Conservation (phyloP, 495 filamentous ascomycete species). For the Annulohypoxylon maeteangense region DNA sequence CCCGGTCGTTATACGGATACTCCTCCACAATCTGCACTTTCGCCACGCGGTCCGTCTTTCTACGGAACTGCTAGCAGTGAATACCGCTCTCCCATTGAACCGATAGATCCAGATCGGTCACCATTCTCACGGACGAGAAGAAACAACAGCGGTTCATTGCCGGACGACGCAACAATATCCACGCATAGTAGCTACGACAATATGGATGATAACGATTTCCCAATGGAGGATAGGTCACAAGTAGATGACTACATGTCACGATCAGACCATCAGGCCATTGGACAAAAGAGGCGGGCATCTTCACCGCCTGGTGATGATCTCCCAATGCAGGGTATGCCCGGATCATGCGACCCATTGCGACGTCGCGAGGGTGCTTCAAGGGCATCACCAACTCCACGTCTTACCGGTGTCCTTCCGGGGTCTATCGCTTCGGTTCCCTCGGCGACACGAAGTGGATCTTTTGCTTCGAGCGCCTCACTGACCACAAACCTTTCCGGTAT, state of each 20-base stretch:
- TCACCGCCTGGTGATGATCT: conserved; percentile 81
- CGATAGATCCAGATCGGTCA: conserved; percentile 61
- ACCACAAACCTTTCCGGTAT: conserved; percentile 78
- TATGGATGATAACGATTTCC: conserved; percentile 71
- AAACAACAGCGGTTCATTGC: conserved; percentile 57
- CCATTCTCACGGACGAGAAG: conserved; percentile 69
- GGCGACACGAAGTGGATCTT: conserved; percentile 76
- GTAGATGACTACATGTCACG: conserved; percentile 63
- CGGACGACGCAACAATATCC: conserved; percentile 53
- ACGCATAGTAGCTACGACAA: conserved; percentile 61
- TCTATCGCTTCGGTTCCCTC: conserved; percentile 82
- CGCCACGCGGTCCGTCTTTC: conserved; percentile 62
- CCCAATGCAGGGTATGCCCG: conserved; percentile 64
- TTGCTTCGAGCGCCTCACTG: conserved; percentile 74
- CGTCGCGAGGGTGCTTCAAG: conserved; percentile 70
- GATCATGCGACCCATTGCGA: conserved; percentile 72
- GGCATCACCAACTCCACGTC: conserved; percentile 67
- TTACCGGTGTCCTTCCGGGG: conserved; percentile 68
- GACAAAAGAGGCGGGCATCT: conserved; percentile 83
- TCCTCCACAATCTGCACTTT: conserved; percentile 59
- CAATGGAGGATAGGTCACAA: conserved; percentile 72
- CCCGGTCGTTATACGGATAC: conserved; percentile 57
- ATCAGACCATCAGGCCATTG: conserved; percentile 50
- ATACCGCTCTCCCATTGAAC: conserved; percentile 63
- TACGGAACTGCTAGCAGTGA: conserved; percentile 57